These are phyloP conservation scores for Kluyveromyces nonfermentans DNA, from an alignment of 805 yeast genomes.

Conservation along the genomic window DNA sequence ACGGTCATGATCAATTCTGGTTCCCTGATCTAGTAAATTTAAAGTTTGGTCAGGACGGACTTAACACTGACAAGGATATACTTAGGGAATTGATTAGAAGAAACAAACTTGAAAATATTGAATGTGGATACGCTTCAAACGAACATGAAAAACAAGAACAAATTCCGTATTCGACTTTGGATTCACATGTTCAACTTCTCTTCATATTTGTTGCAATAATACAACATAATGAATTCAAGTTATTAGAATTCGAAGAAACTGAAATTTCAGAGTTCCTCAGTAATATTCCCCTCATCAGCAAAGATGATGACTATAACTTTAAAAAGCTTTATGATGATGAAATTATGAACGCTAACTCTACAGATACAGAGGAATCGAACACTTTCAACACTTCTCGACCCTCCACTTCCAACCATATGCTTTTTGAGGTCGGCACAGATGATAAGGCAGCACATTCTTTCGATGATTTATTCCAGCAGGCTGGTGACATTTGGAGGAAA, in stretches of 20 bases:
- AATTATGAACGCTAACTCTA: conserved; percentile 6
- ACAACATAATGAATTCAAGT: conserved; percentile 66
- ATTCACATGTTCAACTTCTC: conserved; percentile 67
- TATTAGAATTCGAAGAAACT: conserved; percentile 81
- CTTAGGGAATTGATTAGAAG: conserved; percentile 21
- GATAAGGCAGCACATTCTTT: conserved; percentile 49
- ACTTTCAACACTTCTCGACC: conserved; percentile 11
- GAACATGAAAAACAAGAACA: conserved; percentile 3
- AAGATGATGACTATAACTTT: conserved; percentile 25
- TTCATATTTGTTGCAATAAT: conserved; percentile 72
- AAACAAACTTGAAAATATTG: conserved; percentile 16
- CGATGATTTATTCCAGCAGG: conserved; percentile 63
- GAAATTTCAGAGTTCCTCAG: conserved; percentile 75
- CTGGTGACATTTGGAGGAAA: conserved; percentile 83
- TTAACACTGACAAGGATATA: conserved; percentile 22
- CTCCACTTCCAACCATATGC: conserved; percentile 17
- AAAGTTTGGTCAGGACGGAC: conserved; percentile 18
- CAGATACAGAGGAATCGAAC: conserved; percentile 9
- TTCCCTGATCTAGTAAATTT: conserved; percentile 28
- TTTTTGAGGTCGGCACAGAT: conserved; percentile 29
- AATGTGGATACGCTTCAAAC: conserved; percentile 2
- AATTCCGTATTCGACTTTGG: conserved; percentile 40
- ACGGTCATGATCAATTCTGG: conserved; percentile 28
- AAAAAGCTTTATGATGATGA: conserved; percentile 17
- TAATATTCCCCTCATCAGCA: conserved; percentile 32